These are phyloP conservation scores for Eutrema salsugineum DNA, from an alignment of 441 rosid species.

Conservation along the genomic window DNA sequence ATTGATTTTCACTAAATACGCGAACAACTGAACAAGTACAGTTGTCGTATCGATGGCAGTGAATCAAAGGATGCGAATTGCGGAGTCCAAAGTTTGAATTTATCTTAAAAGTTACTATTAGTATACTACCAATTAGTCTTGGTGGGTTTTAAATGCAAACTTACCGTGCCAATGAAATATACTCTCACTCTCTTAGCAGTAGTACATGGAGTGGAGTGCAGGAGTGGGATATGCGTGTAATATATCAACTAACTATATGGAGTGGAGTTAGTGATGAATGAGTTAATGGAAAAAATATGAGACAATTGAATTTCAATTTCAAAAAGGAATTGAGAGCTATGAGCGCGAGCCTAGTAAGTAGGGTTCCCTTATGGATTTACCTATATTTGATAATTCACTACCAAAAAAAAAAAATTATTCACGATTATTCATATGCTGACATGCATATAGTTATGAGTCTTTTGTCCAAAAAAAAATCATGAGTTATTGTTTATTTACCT, in stretches of 20 bases:
- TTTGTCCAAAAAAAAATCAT: too few relatives aligned
- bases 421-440: background rate
- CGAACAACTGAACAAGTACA: background rate
- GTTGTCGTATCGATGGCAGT: slow-evolving; percentile 6
- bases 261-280: background rate
- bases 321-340: slow-evolving; percentile 6
- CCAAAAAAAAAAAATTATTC: background rate
- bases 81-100: background rate
- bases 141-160: background rate
- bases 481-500: background rate
- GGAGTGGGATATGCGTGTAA: background rate
- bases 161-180: background rate
- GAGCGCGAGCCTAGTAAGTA: slow-evolving; percentile 1
- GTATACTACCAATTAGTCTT: background rate
- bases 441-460: background rate
- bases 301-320: slow-evolving; percentile 3
- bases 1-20: slow-evolving; percentile 4
- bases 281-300: background rate
- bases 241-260: background rate
- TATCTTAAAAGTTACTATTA: background rate
- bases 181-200: too few relatives aligned
- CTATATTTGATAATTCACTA: background rate
- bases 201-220: background rate
- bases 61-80: background rate
- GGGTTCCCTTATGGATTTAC: background rate